Conservation (phyloP, 148 eudicot genomes). For the Nepenthes gracilis region DNA sequence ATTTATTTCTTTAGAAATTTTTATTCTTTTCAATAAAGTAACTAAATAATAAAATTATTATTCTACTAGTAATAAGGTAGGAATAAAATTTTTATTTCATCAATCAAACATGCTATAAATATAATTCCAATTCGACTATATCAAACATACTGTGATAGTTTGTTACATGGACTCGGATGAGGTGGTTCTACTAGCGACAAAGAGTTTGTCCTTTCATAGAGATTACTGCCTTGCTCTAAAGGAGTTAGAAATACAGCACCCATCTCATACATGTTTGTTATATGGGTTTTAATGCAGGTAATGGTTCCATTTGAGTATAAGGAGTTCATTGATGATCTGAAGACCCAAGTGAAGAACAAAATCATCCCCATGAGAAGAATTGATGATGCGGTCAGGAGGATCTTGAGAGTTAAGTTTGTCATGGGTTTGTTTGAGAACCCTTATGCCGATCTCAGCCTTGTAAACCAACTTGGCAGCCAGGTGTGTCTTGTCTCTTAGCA, state of each 20-base stretch:
- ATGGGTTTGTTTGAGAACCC: conserved; percentile 64
- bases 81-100: too few species aligned
- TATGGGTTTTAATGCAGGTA: conserved; percentile 16
- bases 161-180: too few species aligned
- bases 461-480: conserved; percentile 34
- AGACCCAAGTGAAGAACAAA: conserved; percentile 27
- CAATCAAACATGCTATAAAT: too few species aligned
- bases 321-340: conserved; percentile 42
- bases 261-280: neutral
- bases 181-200: too few species aligned
- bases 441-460: conserved; percentile 42
- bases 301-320: conserved; percentile 39
- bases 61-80: too few species aligned
- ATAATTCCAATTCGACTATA: too few species aligned
- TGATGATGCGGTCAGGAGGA: conserved; percentile 51
- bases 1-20: too few species aligned
- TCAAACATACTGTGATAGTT: too few species aligned
- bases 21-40: too few species aligned
- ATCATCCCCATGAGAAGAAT: conserved; percentile 48
- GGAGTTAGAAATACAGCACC: neutral
- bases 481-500: conserved; percentile 8
- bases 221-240: neutral
- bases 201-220: too few species aligned
- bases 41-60: too few species aligned
- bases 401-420: conserved; percentile 48